Evolutionary conservation across 1,284 basidiomycete species (phyloP), one percentile per base, ranked within the genome.

Genomic region (Flammula alnicola): DNA sequence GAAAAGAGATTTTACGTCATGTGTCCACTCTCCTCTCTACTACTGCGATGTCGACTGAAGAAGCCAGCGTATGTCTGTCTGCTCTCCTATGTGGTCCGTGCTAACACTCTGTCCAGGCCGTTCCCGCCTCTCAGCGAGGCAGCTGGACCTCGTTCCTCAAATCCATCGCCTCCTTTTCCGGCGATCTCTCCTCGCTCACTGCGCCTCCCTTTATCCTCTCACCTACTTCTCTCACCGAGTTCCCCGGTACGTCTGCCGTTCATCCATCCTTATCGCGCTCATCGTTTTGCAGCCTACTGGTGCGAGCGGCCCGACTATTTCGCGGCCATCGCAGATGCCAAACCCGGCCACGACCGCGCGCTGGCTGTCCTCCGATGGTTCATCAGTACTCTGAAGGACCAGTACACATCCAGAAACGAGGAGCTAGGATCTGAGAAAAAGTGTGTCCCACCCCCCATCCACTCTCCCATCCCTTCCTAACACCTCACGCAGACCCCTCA

Each of bases 381-480:
- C 71, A 91, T 97, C 61, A 86, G 86, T 60, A 98, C 95, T 0
- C 80, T 98, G 52, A 97, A 95, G 69, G 93, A 93, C 30, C 94
- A 97, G 65, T 97, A 97, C 72, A 97, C 93, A 12, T 92, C 91
- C 29, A 79, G 93, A 50, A 95, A 95, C 64, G 93, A 95, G 75
- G 86, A 86, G 58, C 88, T 93, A 83, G 95, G 95, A 7, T 94
- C 91, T 2, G 95, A 98, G 80, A 99, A 98, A 80, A 99, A 98
- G 88, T 88, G 56, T 40, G 80, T 71, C 41, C 17, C 26, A 27
- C 12, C 46, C 38, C 11, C 51, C 49, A 14, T 16, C 47, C 45
- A 11, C 41, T 43, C 42, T 36, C 33, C 44, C 26, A 10, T 47
- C 36, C 20, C 17, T 47, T 44, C 30, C 56, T 54, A 52, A 54